These are phyloP conservation scores for Lotus japonicus DNA, from an alignment of 306 rosid genomes.

Conservation along the genomic window DNA sequence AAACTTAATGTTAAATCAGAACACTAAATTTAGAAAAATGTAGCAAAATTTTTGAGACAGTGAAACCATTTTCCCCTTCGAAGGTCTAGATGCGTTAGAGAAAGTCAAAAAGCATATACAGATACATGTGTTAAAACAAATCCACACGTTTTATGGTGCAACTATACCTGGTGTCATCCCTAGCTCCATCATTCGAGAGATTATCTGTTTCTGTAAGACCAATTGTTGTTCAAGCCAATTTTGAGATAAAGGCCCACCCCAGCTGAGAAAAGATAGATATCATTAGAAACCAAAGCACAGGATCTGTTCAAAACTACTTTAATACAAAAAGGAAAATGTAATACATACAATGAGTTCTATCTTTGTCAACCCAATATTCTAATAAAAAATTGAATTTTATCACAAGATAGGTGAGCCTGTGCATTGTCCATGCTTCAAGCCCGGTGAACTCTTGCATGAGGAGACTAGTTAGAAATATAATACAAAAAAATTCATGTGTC, in stretches of 20 bases:
- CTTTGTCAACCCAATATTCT: too few relatives aligned
- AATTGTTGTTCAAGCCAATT: conserved; percentile 88
- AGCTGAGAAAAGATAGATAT: conserved; percentile 43
- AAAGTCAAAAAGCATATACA: not conserved
- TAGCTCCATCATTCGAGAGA: conserved; percentile 77
- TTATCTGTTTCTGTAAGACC: conserved; percentile 65
- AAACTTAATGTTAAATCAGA: conserved; percentile 13
- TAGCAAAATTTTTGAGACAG: not conserved
- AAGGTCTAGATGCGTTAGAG: not conserved
- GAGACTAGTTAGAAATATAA: too few relatives aligned
- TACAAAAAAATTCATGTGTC: too few relatives aligned
- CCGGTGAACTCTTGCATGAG: too few relatives aligned
- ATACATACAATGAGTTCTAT: too few relatives aligned
- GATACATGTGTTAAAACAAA: not conserved
- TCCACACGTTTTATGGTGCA: not conserved
- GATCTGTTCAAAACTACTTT: not conserved
- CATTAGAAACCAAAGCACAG: conserved; percentile 22
- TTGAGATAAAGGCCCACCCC: conserved; percentile 96
- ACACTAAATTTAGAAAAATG: conserved; percentile 4
- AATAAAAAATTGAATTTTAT: too few relatives aligned
- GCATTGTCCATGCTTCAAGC: too few relatives aligned
- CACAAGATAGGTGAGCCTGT: too few relatives aligned
- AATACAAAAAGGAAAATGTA: not conserved
- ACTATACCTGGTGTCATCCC: conserved; percentile 96
- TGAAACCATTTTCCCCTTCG: not conserved